Evolutionary conservation across 1,284 basidiomycete genomes (phyloP).

Genomic region (Malassezia yamatoensis): DNA sequence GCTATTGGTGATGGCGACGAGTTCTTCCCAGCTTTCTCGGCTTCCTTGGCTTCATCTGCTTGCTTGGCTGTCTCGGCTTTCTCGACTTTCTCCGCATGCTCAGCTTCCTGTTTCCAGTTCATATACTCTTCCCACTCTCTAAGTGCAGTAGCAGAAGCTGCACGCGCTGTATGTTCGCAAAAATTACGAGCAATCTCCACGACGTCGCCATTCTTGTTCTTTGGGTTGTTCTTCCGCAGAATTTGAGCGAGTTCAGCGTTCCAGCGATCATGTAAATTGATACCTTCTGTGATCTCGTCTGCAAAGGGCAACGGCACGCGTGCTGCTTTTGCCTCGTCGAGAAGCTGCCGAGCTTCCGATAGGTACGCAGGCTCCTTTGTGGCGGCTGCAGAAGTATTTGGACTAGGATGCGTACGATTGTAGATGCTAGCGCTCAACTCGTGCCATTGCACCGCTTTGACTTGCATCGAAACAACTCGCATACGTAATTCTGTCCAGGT

Average conservation of each 20-base stretch:
- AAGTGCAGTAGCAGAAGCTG: not conserved
- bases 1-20: no score
- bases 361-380: constrained; percentile 2
- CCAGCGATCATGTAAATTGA: constrained; percentile 31
- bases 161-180: constrained; percentile 20
- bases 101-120: constrained; percentile 13
- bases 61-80: not conserved
- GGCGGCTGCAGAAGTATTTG: not conserved
- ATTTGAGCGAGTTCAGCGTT: constrained; percentile 14
- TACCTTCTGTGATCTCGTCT: constrained; percentile 19
- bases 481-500: not conserved
- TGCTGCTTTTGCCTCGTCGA: constrained; percentile 21
- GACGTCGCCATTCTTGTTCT: not conserved
- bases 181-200: constrained; percentile 17
- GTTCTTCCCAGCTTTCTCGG: no score
- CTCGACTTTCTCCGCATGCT: constrained; percentile 4
- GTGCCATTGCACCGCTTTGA: constrained; percentile 16
- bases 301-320: constrained; percentile 22
- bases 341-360: constrained; percentile 23
- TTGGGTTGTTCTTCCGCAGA: not conserved
- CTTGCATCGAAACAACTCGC: constrained; percentile 7
- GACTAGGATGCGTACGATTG: constrained; percentile 5
- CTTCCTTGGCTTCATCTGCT: not conserved
- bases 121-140: constrained; percentile 13
- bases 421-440: not conserved